Evolutionary conservation across 163 green algal species (phyloP), one percentile per base, ranked within the genome.

Genomic region (Chloromonas sp.): DNA sequence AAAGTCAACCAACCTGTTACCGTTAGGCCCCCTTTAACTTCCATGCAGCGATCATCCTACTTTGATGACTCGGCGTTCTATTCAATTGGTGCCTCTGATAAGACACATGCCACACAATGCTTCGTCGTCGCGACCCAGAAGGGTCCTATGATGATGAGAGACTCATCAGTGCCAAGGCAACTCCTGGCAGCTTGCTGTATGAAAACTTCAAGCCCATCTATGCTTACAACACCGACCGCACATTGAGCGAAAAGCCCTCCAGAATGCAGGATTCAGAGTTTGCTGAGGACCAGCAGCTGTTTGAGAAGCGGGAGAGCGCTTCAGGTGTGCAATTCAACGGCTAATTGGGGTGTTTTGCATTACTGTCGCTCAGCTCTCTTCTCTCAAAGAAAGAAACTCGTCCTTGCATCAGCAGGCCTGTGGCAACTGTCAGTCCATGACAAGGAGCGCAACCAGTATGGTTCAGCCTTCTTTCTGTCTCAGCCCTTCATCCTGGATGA

Each of bases 401-500:
- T 66, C 3, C 3, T 66, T 66, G 15, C 3, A 5, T 62, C 57
- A 14, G 58, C 78, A 82, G 78, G 78, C 57, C 78, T 82, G 78
- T 82, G 58, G 57, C 78, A 82, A 15, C 57, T 82, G 78, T 11
- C 78, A 66, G 78, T 82, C 3, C 15, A 15, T 15, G 57, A 62
- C 78, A 66, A 62, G n/a, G 57, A 82, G 78, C 57, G 57, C 36
- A 11, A 82, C 5, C 78, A 82, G 78, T 62, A 70, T 82, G 78
- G 78, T 66, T 82, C 78, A 70, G 78, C 5, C 57, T 82, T 82
- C 78, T 82, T 82, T 15, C 57, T 82, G 78, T 82, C 78, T 14
- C 57, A 82, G 57, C 78, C 78, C 3, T 82, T 82, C 78, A 66
- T 5, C 14, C 57, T 82, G 78, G 78, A 82, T 82, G 78, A 61